phyloP scores from a whole-genome alignment of 225 moss, liverwort and hornwort genomes.

The Bryoerythrophyllum caledonicum region DNA sequence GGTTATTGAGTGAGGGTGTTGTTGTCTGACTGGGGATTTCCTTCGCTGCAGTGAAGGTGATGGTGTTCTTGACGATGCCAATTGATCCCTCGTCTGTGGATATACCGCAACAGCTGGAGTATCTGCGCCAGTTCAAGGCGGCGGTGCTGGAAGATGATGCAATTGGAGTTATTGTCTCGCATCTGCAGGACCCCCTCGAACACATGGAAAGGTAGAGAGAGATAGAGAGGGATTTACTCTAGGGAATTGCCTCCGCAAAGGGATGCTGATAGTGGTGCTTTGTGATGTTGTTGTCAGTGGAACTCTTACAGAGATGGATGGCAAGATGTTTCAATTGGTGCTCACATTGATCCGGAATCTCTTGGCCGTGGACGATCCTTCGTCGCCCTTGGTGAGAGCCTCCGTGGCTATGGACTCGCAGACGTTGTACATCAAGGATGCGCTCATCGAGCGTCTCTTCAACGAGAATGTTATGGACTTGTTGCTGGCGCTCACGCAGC shows the following conservation, averaged over 20 bases:
- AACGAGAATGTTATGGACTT: conserved; percentile 84
- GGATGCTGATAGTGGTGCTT: too few species aligned
- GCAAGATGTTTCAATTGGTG: conserved; percentile 90
- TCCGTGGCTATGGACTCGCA: conserved; percentile 44
- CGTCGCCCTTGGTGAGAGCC: conserved; percentile 50
- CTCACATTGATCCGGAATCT: conserved; percentile 89
- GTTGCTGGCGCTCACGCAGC: conserved; percentile 82
- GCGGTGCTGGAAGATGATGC: conserved; percentile 86
- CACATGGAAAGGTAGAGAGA: conserved; percentile 76
- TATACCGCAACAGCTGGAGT: conserved; percentile 69
- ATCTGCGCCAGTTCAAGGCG: conserved; percentile 74
- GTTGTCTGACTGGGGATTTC: too few species aligned
- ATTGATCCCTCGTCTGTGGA: conserved; percentile 62
- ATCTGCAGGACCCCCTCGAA: conserved; percentile 78
- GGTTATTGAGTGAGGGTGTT: too few species aligned
- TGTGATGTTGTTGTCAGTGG: conserved; percentile 41
- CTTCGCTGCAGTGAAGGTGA: conserved; percentile 79
- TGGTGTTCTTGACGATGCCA: conserved; percentile 97
- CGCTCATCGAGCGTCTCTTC: conserved; percentile 76
- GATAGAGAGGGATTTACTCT: not conserved
- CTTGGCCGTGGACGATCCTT: conserved; percentile 63
- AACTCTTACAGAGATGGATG: conserved; percentile 71
- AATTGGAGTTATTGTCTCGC: conserved; percentile 84
- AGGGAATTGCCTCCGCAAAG: not conserved
- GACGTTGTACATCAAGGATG: conserved; percentile 65